A percentile compares a stretch with the other conserved stretches of the same genome.
Conservation (phyloP, 345 rosid species). For the Salix viminalis region DNA sequence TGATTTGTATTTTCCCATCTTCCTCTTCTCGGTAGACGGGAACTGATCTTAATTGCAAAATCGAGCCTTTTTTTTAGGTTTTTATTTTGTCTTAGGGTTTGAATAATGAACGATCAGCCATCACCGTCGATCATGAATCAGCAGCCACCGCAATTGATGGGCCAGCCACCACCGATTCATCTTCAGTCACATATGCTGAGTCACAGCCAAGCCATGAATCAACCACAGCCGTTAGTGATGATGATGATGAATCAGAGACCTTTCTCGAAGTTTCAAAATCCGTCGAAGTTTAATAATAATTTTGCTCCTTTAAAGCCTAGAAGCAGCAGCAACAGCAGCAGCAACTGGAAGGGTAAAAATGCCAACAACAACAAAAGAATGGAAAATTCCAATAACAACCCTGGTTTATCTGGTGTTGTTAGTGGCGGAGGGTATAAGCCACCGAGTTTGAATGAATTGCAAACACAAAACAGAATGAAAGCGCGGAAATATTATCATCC, state of each 20-base stretch:
- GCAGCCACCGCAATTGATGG: conserved; percentile 40
- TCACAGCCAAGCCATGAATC: conserved; percentile 37
- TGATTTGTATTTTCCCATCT: not conserved
- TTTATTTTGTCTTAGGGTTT: not conserved
- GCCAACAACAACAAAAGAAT: conserved; percentile 36
- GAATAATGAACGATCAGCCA: conserved; percentile 52
- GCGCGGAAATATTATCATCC: conserved; percentile 65
- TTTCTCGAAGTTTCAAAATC: conserved; percentile 9
- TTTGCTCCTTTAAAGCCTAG: conserved; percentile 29
- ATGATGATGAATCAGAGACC: conserved; percentile 45
- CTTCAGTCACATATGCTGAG: conserved; percentile 27
- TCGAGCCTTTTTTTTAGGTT: not conserved
- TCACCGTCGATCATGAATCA: conserved; percentile 33
- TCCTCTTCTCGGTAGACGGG: not conserved
- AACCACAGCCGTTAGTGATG: conserved; percentile 36
- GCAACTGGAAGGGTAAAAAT: conserved; percentile 78
- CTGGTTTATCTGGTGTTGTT: conserved; percentile 20
- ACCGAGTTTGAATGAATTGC: conserved; percentile 77
- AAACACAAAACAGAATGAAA: conserved; percentile 66
- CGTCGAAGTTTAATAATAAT: conserved; percentile 19
- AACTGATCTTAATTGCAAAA: not conserved
- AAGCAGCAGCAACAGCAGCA: conserved; percentile 7
- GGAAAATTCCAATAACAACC: conserved; percentile 24
- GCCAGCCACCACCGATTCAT: conserved; percentile 39
- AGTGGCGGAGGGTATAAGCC: conserved; percentile 59